These are phyloP conservation scores for Cystobasidiaceae sp. DNA, from an alignment of 1,284 basidiomycete genomes.

Conservation along the genomic window DNA sequence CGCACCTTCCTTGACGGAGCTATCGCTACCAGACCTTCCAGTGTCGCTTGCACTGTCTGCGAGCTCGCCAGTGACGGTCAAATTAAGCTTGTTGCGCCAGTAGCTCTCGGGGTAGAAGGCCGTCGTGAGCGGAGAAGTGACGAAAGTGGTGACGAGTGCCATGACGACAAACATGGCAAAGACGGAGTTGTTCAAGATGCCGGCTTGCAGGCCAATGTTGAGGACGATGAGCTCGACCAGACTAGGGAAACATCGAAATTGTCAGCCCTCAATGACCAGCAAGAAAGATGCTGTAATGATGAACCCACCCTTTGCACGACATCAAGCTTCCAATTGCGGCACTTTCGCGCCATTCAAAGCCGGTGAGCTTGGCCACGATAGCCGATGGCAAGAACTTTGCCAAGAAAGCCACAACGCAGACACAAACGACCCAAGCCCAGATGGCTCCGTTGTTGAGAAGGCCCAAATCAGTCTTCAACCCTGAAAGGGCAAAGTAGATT, in stretches of 20 bases:
- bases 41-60: neutral
- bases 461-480: slow-evolving; percentile 65
- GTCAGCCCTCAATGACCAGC: neutral
- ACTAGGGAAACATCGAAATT: neutral
- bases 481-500: slow-evolving; percentile 49
- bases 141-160: slow-evolving; percentile 46
- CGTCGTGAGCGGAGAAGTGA: slow-evolving; percentile 48
- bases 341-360: slow-evolving; percentile 71
- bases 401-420: slow-evolving; percentile 71
- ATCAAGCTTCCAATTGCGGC: slow-evolving; percentile 83
- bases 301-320: slow-evolving; percentile 80
- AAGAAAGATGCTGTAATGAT: neutral
- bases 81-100: slow-evolving; percentile 38
- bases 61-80: neutral
- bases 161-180: slow-evolving; percentile 67
- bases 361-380: slow-evolving; percentile 58
- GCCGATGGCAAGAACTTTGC: slow-evolving; percentile 71
- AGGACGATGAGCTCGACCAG: slow-evolving; percentile 82
- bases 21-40: neutral
- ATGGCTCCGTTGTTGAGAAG: slow-evolving; percentile 63
- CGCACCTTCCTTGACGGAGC: no score
- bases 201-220: slow-evolving; percentile 76
- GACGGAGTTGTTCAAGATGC: slow-evolving; percentile 63
- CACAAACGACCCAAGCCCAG: slow-evolving; percentile 81
- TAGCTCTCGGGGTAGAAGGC: slow-evolving; percentile 46